Conservation (phyloP, 352 stramenopile genomes). For the Globisporangium perplexum region DNA sequence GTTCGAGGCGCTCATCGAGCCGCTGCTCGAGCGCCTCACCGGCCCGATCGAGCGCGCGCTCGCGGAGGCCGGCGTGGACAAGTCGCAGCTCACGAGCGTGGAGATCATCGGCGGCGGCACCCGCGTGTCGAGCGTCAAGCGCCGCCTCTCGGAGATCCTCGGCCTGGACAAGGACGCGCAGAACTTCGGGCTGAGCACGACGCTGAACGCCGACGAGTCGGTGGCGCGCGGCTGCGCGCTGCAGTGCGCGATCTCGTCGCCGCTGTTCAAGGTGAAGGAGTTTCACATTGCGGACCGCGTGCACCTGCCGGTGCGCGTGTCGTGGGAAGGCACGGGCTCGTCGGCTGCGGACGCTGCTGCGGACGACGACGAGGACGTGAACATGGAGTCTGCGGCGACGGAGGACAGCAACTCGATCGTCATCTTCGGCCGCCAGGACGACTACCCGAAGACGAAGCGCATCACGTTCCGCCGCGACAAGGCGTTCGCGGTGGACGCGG, state of each 20-base stretch:
- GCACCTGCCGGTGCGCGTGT: conserved; percentile 92
- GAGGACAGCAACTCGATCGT: conserved; percentile 85
- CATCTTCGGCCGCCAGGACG: conserved; percentile 95
- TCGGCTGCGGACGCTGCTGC: conserved; percentile 44
- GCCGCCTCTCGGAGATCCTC: conserved; percentile 88
- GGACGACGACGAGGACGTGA: conserved; percentile 87
- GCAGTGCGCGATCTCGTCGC: conserved; percentile 98
- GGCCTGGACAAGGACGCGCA: conserved; percentile 89
- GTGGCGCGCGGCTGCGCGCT: conserved; percentile 96
- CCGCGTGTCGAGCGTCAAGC: conserved; percentile 95
- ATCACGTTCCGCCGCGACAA: conserved; percentile 93
- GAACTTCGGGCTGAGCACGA: conserved; percentile 97
- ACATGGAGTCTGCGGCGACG: conserved; percentile 49
- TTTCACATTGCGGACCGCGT: conserved; percentile 86
- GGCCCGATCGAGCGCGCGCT: conserved; percentile 82
- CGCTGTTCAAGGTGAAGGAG: conserved; percentile 96
- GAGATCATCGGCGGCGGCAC: conserved; percentile 97
- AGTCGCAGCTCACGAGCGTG: conserved; percentile 87
- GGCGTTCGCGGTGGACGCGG: conserved; percentile 90
- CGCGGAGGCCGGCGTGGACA: conserved; percentile 85
- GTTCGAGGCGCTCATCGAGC: conserved; percentile 93
- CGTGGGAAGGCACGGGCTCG: conserved; percentile 83
- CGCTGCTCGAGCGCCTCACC: conserved; percentile 82
- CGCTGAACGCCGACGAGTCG: conserved; percentile 98
- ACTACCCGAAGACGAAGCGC: conserved; percentile 97